Evolutionary conservation across 2,329 filamentous ascomycete genomes (phyloP), one percentile per base, ranked within the genome.

Genomic region (Fusarium vanettenii): DNA sequence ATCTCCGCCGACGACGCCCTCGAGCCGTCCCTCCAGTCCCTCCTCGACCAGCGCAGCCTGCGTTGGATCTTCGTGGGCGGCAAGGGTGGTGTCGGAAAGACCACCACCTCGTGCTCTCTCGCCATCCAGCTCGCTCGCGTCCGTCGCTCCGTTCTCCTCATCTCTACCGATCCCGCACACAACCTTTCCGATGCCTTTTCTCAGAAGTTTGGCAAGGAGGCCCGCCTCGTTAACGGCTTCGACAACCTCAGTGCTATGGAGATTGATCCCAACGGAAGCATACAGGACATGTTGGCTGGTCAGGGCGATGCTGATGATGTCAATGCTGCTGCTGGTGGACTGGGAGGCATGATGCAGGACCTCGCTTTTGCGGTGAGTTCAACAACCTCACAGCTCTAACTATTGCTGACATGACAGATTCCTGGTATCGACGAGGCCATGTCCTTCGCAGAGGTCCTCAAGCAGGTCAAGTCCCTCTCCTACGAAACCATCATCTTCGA

Each of bases 401-500:
- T 39, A 20, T 57, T 60, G n/a, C 25, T 60, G 60, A 71, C 66
- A 37, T 16, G 11, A 14, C 78, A 97, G 94, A 99, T 99, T 73
- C 97, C 97, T 20, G 97, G 97, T 85, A 97, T 99, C 73, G 97
- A 99, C 83, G 97, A 99, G 85, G 97, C 97, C 84, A 99, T 99
- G 97, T 98, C 95, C 67, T 99, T 99, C 82, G 97, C 97, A 83
- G 97, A 99, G 87, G 97, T 99, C 75, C 90, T 99, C 80, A 99
- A 99, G 86, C 97, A 99, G 86, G 97, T 99, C 87, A 98, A 98
- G 87, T 97, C 95, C 45, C 93, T 98, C 82, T 97, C 95, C 60
- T 99, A 99, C 90, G 97, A 98, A 84, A 95, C 96, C 80, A 98
- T 99, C 86, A 94, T 99, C 84, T 99, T 99, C 90, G 97, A 99